Evolutionary conservation across 331 rosid species (phyloP).

Genomic region (Telfairia occidentalis): DNA sequence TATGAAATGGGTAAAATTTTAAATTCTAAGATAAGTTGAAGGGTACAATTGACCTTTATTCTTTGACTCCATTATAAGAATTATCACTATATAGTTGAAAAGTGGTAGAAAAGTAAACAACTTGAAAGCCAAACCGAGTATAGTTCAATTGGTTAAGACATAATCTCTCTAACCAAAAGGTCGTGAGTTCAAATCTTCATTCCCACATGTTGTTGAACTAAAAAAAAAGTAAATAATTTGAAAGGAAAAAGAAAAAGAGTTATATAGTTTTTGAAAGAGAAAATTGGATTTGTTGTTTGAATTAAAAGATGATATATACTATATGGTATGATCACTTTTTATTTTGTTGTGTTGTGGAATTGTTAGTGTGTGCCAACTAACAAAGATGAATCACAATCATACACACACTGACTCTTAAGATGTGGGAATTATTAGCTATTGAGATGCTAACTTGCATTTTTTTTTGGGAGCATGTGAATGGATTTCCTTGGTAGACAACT

Average conservation of each 20-base stretch:
- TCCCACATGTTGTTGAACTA: no score
- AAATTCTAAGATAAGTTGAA: neutral
- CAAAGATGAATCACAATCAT: neutral
- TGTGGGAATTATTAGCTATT: neutral
- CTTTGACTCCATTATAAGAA: neutral
- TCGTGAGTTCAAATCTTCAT: no score
- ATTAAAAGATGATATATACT: neutral
- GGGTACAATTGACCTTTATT: neutral
- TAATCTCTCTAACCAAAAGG: no score
- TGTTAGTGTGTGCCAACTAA: neutral
- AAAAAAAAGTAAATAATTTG: no score
- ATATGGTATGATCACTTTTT: neutral
- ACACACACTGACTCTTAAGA: neutral
- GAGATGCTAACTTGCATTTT: neutral
- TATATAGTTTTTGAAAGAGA: neutral
- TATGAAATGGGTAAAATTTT: neutral
- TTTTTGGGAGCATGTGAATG: conserved; percentile 11
- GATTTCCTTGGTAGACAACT: conserved; percentile 4
- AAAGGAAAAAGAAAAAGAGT: no score
- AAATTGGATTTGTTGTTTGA: neutral
- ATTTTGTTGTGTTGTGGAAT: neutral
- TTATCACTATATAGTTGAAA: neutral
- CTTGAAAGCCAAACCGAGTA: no score
- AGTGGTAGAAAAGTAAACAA: neutral
- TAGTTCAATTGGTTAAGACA: no score